Percentiles rank a stretch among this genome's conserved stretches.
These are phyloP conservation scores for Dryas drummondii DNA, from an alignment of 306 rosid genomes.

Conservation along the genomic window DNA sequence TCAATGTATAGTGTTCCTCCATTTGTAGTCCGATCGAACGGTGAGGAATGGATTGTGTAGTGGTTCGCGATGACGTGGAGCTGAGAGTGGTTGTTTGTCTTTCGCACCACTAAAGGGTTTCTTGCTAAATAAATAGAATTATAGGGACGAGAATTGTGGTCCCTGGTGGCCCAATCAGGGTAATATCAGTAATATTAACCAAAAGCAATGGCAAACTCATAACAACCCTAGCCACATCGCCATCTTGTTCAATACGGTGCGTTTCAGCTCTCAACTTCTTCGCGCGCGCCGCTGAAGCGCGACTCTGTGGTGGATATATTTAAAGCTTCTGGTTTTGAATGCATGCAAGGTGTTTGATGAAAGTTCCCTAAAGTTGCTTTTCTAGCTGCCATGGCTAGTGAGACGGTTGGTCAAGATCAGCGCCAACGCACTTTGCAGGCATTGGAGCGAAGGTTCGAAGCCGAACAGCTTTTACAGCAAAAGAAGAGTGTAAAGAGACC, in stretches of 20 bases:
- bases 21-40: background rate
- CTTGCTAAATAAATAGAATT: too few species aligned
- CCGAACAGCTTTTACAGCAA: conserved; percentile 47
- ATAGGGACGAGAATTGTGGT: background rate
- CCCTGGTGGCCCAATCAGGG: background rate
- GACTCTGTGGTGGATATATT: too few species aligned
- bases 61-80: too few species aligned
- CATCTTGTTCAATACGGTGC: background rate
- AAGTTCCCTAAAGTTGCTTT: background rate
- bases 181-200: background rate
- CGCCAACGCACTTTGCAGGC: conserved; percentile 75
- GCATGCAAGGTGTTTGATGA: conserved; percentile 3
- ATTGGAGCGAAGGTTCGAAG: conserved; percentile 71
- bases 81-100: too few species aligned
- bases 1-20: background rate
- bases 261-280: background rate
- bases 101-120: too few species aligned
- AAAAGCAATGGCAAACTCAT: background rate
- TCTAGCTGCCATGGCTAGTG: conserved; percentile 47
- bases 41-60: too few species aligned
- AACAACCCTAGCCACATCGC: background rate
- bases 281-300: background rate
- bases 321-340: background rate
- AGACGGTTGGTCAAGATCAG: conserved; percentile 37
- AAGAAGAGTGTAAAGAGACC: conserved; percentile 36